Evolutionary conservation across 805 yeast genomes (phyloP).

Genomic region (Blastobotrys americana): DNA sequence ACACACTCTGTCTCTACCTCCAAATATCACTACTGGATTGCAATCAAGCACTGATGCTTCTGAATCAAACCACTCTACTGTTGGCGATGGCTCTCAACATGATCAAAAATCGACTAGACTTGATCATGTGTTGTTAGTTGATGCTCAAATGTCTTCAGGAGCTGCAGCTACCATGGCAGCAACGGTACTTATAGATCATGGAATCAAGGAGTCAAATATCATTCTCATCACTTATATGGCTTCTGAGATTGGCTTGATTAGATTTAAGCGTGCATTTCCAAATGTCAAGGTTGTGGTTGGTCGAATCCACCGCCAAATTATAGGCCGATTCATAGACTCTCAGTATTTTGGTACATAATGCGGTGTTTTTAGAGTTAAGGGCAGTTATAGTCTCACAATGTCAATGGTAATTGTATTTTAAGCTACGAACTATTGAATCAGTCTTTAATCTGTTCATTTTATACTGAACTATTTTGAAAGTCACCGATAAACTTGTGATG

Average conservation of each 20-base stretch:
- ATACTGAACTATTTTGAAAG: too few relatives aligned
- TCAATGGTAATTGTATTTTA: too few relatives aligned
- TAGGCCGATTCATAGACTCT: conserved; percentile 64
- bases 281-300: conserved; percentile 64
- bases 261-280: conserved; percentile 70
- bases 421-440: too few relatives aligned
- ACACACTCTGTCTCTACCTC: conserved; percentile 73
- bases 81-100: conserved; percentile 8
- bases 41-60: conserved; percentile 1
- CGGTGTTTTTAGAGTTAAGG: too few relatives aligned
- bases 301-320: conserved; percentile 46
- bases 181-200: conserved; percentile 78
- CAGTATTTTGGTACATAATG: conserved; percentile 66
- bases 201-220: conserved; percentile 53
- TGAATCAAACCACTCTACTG: too few relatives aligned
- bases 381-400: too few relatives aligned
- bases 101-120: conserved; percentile 14
- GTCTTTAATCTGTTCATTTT: too few relatives aligned
- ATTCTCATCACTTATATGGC: conserved; percentile 64
- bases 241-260: conserved; percentile 68
- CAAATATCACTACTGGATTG: conserved; percentile 21
- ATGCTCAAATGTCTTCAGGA: conserved; percentile 85
- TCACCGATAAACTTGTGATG: too few relatives aligned
- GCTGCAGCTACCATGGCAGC: conserved; percentile 94
- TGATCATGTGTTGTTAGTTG: conserved; percentile 57